Conservation (phyloP, 805 yeast genomes). For the Lachancea fermentati region DNA sequence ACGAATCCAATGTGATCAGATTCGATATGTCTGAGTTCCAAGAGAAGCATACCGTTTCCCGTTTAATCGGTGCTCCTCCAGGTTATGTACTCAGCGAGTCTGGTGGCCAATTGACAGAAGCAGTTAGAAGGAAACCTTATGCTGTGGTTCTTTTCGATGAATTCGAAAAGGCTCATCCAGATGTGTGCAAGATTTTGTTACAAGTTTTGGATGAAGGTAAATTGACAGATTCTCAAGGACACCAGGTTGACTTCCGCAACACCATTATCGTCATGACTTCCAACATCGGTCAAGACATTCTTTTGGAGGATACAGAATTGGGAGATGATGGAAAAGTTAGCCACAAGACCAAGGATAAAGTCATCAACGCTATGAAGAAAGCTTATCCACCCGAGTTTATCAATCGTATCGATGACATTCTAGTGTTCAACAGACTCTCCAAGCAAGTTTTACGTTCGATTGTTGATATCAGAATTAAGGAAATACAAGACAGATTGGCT, state of each 20-base stretch:
- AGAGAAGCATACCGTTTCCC: constrained; percentile 84
- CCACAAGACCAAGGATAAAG: constrained; percentile 47
- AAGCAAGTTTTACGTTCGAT: constrained; percentile 68
- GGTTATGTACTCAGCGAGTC: constrained; percentile 94
- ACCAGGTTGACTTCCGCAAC: constrained; percentile 88
- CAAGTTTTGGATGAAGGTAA: constrained; percentile 96
- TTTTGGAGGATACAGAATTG: constrained; percentile 54
- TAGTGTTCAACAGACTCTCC: constrained; percentile 87
- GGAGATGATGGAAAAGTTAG: constrained; percentile 57
- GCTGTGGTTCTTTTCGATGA: constrained; percentile 91
- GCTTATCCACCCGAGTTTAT: constrained; percentile 92
- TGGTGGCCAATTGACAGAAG: constrained; percentile 94
- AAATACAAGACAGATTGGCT: constrained; percentile 69
- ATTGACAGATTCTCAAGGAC: constrained; percentile 91
- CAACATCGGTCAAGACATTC: constrained; percentile 88
- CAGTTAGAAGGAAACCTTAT: constrained; percentile 91
- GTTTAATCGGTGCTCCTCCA: constrained; percentile 96
- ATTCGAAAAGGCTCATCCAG: constrained; percentile 95
- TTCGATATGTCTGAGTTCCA: constrained; percentile 99
- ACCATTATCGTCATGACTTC: constrained; percentile 96
- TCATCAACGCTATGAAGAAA: constrained; percentile 61
- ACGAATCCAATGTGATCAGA: constrained; percentile 77
- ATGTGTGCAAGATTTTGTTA: constrained; percentile 80
- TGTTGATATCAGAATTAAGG: constrained; percentile 77
- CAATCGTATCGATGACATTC: constrained; percentile 89